phyloP scores from a whole-genome alignment of 2,329 filamentous ascomycete genomes.

The Ascochyta viciae-villosae region DNA sequence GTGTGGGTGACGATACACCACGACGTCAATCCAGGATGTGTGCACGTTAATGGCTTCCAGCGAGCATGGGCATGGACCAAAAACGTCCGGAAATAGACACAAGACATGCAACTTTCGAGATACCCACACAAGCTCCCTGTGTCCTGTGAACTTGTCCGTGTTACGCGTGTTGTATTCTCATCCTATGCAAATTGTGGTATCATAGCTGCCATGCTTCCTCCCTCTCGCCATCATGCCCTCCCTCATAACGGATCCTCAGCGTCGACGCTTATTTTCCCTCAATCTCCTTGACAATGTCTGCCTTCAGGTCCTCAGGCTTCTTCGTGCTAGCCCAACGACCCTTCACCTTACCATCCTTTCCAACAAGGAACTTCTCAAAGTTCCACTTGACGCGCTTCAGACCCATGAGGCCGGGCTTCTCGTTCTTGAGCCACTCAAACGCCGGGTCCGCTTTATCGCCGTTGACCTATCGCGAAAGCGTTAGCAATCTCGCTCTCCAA shows the following conservation, averaged over 20 bases:
- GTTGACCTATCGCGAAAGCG: conserved; percentile 59
- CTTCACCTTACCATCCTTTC: conserved; percentile 84
- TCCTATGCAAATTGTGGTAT: conserved; percentile 18
- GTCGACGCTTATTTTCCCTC: conserved; percentile 13
- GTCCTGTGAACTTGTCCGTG: not conserved
- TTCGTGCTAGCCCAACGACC: conserved; percentile 85
- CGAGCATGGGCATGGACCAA: conserved; percentile 12
- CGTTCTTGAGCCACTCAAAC: conserved; percentile 75
- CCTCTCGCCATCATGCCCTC: not conserved
- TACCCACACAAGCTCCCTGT: conserved; percentile 23
- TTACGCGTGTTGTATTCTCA: not conserved
- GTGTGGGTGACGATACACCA: not conserved
- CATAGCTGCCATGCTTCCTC: conserved; percentile 2
- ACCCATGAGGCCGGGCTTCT: conserved; percentile 83
- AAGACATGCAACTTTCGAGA: conserved; percentile 28
- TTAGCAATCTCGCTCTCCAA: not conserved
- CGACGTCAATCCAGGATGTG: not conserved
- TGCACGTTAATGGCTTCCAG: conserved; percentile 1
- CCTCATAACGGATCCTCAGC: not conserved
- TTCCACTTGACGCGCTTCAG: conserved; percentile 98
- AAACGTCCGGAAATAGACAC: conserved; percentile 14
- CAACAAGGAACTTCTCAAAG: conserved; percentile 97
- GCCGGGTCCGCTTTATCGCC: conserved; percentile 80
- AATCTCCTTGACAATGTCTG: conserved; percentile 76
- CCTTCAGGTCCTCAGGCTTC: conserved; percentile 83